Base-by-base conservation (phyloP, 2,329 filamentous ascomycete genomes). In the Alternaria alternata region DNA sequence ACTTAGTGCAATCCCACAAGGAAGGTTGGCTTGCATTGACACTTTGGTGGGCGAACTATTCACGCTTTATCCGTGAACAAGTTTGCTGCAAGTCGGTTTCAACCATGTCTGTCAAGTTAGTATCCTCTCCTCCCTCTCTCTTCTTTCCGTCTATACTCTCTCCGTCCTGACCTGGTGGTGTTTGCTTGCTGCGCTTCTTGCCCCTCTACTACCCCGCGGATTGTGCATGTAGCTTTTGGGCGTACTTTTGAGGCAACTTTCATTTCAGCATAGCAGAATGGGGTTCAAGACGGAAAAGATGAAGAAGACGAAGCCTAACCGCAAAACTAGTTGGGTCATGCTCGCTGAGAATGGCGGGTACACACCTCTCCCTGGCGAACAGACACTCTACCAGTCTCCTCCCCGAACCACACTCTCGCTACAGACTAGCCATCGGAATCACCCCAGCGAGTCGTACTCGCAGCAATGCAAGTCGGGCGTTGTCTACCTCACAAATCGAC, bases 281-380 rank as follows among this genome's bases (percentile, higher is more conserved):
- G 51, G 56, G 14, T 54, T 56, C 22, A 53, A 32, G 18, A 49
- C 51, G 24, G 49, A 59, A n/a, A 67, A 54, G 38, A 71, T 65
- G 68, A 69, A 62, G 51, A 75, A 72, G 64, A 65, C 52, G 51
- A 73, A 68, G 60, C 66, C 75, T 78, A 65, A 77, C 62, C 64
- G 72, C 38, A 76, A 76, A 58, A 70, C 70, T 77, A 92, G 89
- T 78, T 97, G 94, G 94, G 94, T 97, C 46, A 97, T 97, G 94
- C 88, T 96, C 74, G 88, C 90, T 74, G 87, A 90, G 74, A 76
- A 78, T 49, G 81, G 85, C 62, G 88, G 90, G 60, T 95, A 97
- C 80, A 90, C 96, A 75, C 92, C 91, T 73, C 87, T 97, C 47
- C 91, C 92, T 44, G 89, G 91, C 75, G 94, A 98, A 82, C 89